These are phyloP conservation scores for Candida verbasci DNA, from an alignment of 805 yeast genomes.

Conservation along the genomic window DNA sequence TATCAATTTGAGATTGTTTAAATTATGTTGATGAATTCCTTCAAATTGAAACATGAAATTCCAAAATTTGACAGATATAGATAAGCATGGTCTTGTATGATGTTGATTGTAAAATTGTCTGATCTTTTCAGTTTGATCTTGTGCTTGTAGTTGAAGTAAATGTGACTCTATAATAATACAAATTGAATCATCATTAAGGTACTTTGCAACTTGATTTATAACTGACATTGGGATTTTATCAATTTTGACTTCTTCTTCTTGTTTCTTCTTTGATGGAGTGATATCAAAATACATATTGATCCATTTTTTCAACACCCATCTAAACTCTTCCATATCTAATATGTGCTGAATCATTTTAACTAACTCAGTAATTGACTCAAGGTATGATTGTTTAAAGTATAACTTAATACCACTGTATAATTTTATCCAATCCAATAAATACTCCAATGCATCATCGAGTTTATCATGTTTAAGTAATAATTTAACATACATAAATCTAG, in stretches of 20 bases:
- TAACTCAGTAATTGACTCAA: conserved; percentile 12
- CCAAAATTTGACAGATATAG: conserved; percentile 52
- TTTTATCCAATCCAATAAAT: conserved; percentile 20
- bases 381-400: conserved; percentile 17
- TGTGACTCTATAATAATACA: conserved; percentile 32
- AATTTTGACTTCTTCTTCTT: conserved; percentile 1
- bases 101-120: conserved; percentile 27
- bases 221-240: neutral
- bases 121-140: conserved; percentile 5
- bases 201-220: conserved; percentile 17
- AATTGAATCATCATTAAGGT: conserved; percentile 40
- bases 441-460: conserved; percentile 21
- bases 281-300: conserved; percentile 2
- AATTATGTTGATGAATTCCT: conserved; percentile 35
- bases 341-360: conserved; percentile 1
- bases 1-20: conserved; percentile 40
- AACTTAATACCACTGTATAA: conserved; percentile 17
- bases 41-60: conserved; percentile 51
- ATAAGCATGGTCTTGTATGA: conserved; percentile 26
- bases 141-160: conserved; percentile 24
- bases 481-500: conserved; percentile 23
- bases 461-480: conserved; percentile 18
- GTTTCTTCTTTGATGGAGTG: conserved; percentile 5
- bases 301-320: neutral
- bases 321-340: neutral